phyloP scores from a whole-genome alignment of 1,284 basidiomycete genomes.

The Apiotrichum brassicae region DNA sequence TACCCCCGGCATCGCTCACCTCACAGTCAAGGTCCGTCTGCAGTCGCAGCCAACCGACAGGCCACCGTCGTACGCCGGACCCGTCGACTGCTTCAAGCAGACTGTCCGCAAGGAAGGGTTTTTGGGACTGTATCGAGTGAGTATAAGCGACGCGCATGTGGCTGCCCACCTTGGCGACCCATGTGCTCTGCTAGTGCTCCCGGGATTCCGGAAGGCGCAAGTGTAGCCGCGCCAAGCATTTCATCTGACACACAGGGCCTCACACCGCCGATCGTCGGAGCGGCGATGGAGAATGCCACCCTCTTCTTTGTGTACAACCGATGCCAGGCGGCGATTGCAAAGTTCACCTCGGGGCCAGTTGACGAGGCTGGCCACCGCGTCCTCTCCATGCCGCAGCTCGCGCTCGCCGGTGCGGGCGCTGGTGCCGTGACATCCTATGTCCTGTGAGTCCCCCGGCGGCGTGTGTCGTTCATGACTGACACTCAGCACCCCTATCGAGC shows the following conservation, averaged over 20 bases:
- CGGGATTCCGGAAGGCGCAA: too few species aligned
- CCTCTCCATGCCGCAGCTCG: slow-evolving; percentile 60
- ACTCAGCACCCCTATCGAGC: slow-evolving; percentile 76
- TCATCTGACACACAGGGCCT: slow-evolving; percentile 58
- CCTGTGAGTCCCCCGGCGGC: slow-evolving; percentile 54
- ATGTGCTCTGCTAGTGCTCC: too few species aligned
- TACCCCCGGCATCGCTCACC: neutral
- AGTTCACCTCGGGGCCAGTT: slow-evolving; percentile 30
- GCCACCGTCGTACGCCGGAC: slow-evolving; percentile 65
- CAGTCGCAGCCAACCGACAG: slow-evolving; percentile 74
- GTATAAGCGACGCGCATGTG: slow-evolving; percentile 38
- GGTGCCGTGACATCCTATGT: slow-evolving; percentile 77
- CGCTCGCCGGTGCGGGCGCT: slow-evolving; percentile 69
- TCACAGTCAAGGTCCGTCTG: slow-evolving; percentile 61
- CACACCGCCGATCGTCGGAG: slow-evolving; percentile 78
- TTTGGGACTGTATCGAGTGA: slow-evolving; percentile 69
- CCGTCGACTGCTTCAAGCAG: slow-evolving; percentile 70
- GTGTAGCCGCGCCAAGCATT: too few species aligned
- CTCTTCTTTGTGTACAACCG: slow-evolving; percentile 82
- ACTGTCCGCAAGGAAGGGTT: slow-evolving; percentile 72
- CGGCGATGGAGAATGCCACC: slow-evolving; percentile 84
- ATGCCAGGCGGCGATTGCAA: slow-evolving; percentile 61
- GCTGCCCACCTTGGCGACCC: too few species aligned
- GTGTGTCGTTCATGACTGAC: too few species aligned
- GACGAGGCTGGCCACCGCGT: slow-evolving; percentile 24